phyloP scores from a whole-genome alignment of 441 rosid species.

The Omphalea diandra region DNA sequence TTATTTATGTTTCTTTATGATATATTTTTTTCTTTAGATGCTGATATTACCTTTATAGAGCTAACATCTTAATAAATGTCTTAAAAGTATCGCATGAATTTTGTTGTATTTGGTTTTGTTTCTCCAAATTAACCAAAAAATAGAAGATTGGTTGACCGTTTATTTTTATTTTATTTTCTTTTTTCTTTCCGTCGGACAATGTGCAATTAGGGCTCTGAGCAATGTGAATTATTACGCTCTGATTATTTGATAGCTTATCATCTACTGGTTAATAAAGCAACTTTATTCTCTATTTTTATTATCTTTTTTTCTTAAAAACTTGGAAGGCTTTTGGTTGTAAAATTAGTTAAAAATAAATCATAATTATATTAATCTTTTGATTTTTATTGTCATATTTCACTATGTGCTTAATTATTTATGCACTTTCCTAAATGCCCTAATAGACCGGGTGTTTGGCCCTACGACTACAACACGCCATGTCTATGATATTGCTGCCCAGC shows the following conservation, averaged over 20 bases:
- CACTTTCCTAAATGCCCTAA: slow-evolving; percentile 21
- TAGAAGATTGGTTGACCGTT: slow-evolving; percentile 2
- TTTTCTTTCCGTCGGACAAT: too few relatives aligned
- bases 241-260: not conserved
- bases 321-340: not conserved
- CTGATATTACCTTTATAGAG: too few relatives aligned
- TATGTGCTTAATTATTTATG: slow-evolving; percentile 21
- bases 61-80: too few relatives aligned
- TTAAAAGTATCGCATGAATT: not conserved
- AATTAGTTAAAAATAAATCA: not conserved
- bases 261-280: not conserved
- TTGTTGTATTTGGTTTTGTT: not conserved
- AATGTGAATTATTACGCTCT: not conserved
- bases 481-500: slow-evolving; percentile 96
- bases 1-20: too few relatives aligned
- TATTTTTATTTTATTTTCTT: not conserved
- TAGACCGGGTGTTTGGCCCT: slow-evolving; percentile 98
- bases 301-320: too few relatives aligned
- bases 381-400: not conserved
- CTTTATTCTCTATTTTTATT: not conserved
- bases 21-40: too few relatives aligned
- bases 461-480: slow-evolving; percentile 99
- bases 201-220: too few relatives aligned
- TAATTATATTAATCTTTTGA: not conserved
- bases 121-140: not conserved